A percentile compares a stretch with the other conserved stretches of the same genome.
These are phyloP conservation scores for Cubamyces sp. DNA, from an alignment of 768 basidiomycete species.

Conservation along the genomic window DNA sequence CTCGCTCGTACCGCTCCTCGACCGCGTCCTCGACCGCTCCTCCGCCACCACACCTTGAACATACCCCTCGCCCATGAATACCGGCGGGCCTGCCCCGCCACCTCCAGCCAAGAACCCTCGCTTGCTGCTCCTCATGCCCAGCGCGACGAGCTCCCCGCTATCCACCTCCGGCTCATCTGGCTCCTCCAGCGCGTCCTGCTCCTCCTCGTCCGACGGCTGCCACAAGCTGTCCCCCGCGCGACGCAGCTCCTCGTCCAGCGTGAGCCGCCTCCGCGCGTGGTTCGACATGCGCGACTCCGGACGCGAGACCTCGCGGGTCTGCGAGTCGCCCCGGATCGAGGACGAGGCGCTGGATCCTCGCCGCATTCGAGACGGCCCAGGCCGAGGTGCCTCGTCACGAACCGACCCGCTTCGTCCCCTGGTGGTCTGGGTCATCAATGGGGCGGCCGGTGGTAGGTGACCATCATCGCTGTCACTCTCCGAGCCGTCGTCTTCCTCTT, in stretches of 20 bases:
- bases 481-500: background rate
- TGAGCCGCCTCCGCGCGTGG: constrained; percentile 46
- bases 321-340: constrained; percentile 14
- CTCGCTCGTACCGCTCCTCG: constrained; percentile 11
- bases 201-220: constrained; percentile 36
- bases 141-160: constrained; percentile 53
- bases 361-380: constrained; percentile 5
- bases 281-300: constrained; percentile 20
- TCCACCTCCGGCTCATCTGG: constrained; percentile 48
- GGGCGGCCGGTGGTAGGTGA: background rate
- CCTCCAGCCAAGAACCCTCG: constrained; percentile 74
- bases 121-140: constrained; percentile 56
- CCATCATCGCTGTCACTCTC: constrained; percentile 26
- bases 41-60: constrained; percentile 54
- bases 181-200: background rate
- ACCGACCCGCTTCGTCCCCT: background rate
- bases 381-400: background rate
- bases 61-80: constrained; percentile 73
- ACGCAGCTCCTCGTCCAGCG: constrained; percentile 70
- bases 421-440: background rate
- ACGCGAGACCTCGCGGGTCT: background rate
- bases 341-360: constrained; percentile 11
- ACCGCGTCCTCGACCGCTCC: constrained; percentile 4
- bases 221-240: constrained; percentile 41
- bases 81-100: constrained; percentile 70